A percentile compares a stretch with the other conserved stretches of the same genome.
Evolutionary conservation across 176 grass and related monocot genomes (phyloP).

Genomic region (Oryza glumipatula): DNA sequence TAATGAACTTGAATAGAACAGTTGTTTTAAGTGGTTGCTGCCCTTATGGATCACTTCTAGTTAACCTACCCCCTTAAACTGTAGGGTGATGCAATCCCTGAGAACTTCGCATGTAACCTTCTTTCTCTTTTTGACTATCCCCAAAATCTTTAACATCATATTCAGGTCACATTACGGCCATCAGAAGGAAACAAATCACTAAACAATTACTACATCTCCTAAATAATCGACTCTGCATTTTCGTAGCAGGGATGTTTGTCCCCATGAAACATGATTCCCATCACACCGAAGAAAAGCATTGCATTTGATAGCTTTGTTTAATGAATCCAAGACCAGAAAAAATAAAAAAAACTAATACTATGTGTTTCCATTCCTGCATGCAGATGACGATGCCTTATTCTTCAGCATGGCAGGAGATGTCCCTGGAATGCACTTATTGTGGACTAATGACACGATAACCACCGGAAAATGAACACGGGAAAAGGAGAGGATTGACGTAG

Average conservation of each 20-base stretch:
- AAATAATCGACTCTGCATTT: background rate
- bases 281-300: slow-evolving; percentile 16
- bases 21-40: slow-evolving; percentile 11
- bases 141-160: background rate
- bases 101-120: slow-evolving; percentile 12
- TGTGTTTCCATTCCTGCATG: background rate
- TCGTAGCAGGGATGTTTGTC: background rate
- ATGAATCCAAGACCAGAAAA: slow-evolving; percentile 3
- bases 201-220: background rate
- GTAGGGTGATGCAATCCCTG: slow-evolving; percentile 9
- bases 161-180: background rate
- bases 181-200: background rate
- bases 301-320: background rate
- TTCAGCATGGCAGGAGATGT: slow-evolving; percentile 29
- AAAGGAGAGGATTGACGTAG: slow-evolving; percentile 47
- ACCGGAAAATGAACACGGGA: slow-evolving; percentile 31
- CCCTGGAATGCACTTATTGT: slow-evolving; percentile 29
- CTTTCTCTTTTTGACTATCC: slow-evolving; percentile 19
- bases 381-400: background rate
- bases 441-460: slow-evolving; percentile 39
- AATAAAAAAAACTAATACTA: background rate
- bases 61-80: background rate
- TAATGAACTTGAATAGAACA: slow-evolving; percentile 23
- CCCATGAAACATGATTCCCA: background rate
- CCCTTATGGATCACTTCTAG: slow-evolving; percentile 15